A percentile compares a stretch with the other conserved stretches of the same genome.
Conservation (phyloP, 129 eudicot genomes). For the Cynara cardunculus region DNA sequence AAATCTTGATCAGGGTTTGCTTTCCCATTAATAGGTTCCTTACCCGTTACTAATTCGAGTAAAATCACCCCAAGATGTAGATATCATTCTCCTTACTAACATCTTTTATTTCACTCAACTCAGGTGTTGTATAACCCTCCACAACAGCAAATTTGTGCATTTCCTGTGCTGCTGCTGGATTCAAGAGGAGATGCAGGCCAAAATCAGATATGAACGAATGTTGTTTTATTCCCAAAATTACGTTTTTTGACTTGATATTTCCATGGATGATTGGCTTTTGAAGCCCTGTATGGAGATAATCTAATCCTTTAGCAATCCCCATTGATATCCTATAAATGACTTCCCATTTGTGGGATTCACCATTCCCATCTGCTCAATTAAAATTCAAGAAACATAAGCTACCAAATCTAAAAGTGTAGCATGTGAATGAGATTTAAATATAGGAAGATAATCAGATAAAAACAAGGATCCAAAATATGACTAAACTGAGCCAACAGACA, state of each 20-base stretch:
- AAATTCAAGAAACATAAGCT: constrained; percentile 11
- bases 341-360: constrained; percentile 52
- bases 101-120: constrained; percentile 69
- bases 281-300: too few relatives aligned
- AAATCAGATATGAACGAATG: constrained; percentile 62
- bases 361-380: constrained; percentile 58
- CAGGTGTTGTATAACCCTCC: constrained; percentile 92
- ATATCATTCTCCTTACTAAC: constrained; percentile 56
- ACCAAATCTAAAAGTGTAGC: constrained; percentile 4
- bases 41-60: constrained; percentile 72
- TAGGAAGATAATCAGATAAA: constrained; percentile 20
- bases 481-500: constrained; percentile 19
- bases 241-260: constrained; percentile 82
- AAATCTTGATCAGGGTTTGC: constrained; percentile 52
- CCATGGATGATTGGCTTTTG: constrained; percentile 81
- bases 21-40: constrained; percentile 52
- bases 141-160: constrained; percentile 68
- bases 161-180: constrained; percentile 66
- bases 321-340: too few relatives aligned
- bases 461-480: constrained; percentile 29
- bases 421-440: constrained; percentile 33
- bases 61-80: constrained; percentile 78
- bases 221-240: constrained; percentile 49
- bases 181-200: too few relatives aligned
- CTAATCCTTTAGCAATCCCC: too few relatives aligned